Base-by-base conservation (phyloP, 148 eudicot genomes). In the Pharnaceum exiguum region DNA sequence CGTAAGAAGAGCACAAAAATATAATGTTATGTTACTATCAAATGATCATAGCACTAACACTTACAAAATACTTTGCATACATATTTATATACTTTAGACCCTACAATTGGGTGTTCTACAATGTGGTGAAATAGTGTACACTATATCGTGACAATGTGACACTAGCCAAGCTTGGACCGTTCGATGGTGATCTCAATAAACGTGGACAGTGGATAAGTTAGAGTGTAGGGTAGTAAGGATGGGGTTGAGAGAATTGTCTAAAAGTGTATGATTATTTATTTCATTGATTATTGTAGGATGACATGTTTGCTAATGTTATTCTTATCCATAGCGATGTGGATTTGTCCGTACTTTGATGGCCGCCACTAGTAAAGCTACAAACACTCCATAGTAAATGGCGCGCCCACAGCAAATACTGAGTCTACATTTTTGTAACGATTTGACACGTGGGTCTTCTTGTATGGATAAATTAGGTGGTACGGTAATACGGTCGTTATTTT, bases 281-380 rank as follows among this genome's bases (percentile, higher is more conserved):
- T 39, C 10, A 39, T 6, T 9, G 51, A 16, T 5, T 28, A 37
- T 13, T 35, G 48, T 7, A 27, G 12, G 29, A 17, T 24, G 31
- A 23, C 12, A n/a, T 3, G 33, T 36, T 13, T 16, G 25, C 9
- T 30, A 13, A 16, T 25, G 15, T 26, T 6, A 26, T 48, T 12
- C 11, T 56, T 56, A 56, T 56, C 33, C 47, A 22, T 7, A 24
- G 42, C 15, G 42, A 37, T n/a, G n/a, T 10, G 4, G 22, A 35
- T 63, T 29, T 63, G 56, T 74, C 74, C 63, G 70, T 50, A 17
- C 35, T 63, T 60, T 37, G 15, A 33, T 69, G 54, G 68, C 27
- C 22, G 70, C 77, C 73, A 42, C 62, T 29, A 16, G 31, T n/a
- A 9, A 17, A 12, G 12, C 21, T 28, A 17, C 9, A 2, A 5